Percentiles rank a stretch among this genome's conserved stretches.
phyloP scores from a whole-genome alignment of 495 filamentous ascomycete species.

The Neurospora sp. region DNA sequence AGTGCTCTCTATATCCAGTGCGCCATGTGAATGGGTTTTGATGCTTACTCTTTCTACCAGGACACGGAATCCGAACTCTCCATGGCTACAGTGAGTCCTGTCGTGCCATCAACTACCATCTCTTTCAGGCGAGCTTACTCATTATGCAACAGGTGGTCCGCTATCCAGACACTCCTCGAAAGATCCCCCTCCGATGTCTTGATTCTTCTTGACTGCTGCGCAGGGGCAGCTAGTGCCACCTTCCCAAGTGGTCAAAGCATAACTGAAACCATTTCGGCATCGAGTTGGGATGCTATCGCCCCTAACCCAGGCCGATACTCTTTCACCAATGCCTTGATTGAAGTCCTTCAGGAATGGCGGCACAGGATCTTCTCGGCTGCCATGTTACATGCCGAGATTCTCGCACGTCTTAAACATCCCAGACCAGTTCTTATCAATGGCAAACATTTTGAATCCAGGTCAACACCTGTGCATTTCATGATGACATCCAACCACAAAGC shows the following conservation, averaged over 20 bases:
- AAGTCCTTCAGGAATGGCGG: slow-evolving; percentile 42
- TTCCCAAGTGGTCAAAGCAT: slow-evolving; percentile 38
- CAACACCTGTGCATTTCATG: slow-evolving; percentile 44
- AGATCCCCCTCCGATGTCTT: slow-evolving; percentile 42
- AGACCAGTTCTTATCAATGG: slow-evolving; percentile 39
- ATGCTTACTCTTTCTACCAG: slow-evolving; percentile 3
- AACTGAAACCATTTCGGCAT: slow-evolving; percentile 44
- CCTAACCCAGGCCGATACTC: slow-evolving; percentile 42
- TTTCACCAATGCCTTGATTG: slow-evolving; percentile 41
- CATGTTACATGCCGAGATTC: slow-evolving; percentile 42
- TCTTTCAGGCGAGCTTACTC: background rate
- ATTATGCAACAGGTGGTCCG: slow-evolving; percentile 33
- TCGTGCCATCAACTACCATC: background rate
- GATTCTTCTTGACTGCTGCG: slow-evolving; percentile 45
- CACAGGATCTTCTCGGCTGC: slow-evolving; percentile 37
- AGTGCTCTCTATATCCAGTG: slow-evolving; percentile 7
- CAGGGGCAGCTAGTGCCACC: slow-evolving; percentile 40
- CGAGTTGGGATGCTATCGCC: slow-evolving; percentile 42
- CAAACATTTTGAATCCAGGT: slow-evolving; percentile 38
- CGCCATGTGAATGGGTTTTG: background rate
- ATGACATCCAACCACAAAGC: slow-evolving; percentile 43
- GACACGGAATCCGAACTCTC: slow-evolving; percentile 29
- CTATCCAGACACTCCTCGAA: slow-evolving; percentile 44
- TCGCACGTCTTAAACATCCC: slow-evolving; percentile 43
- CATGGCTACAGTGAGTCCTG: slow-evolving; percentile 29